These are phyloP conservation scores for Stephanodiscus triporus DNA, from an alignment of 108 stramenopile species.

Conservation along the genomic window DNA sequence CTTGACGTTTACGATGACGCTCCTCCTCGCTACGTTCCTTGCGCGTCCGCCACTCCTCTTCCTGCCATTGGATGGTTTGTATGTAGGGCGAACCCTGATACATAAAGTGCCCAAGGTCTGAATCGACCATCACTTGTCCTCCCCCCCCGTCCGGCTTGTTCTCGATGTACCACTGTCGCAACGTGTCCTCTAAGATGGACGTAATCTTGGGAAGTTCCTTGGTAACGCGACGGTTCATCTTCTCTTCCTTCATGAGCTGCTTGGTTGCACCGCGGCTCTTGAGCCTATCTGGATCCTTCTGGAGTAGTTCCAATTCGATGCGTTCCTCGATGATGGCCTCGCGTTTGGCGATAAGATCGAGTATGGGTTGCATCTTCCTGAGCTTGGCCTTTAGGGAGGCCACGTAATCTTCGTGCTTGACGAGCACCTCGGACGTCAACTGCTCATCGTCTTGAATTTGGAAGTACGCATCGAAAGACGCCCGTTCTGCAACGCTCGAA, in stretches of 20 bases:
- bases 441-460: constrained; percentile 63
- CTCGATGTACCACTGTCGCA: constrained; percentile 67
- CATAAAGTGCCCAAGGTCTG: constrained; percentile 60
- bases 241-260: constrained; percentile 93
- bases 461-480: constrained; percentile 65
- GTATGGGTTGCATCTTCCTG: constrained; percentile 85
- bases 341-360: constrained; percentile 84
- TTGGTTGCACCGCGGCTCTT: constrained; percentile 87
- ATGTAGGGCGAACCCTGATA: constrained; percentile 70
- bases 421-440: constrained; percentile 84
- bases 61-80: constrained; percentile 71
- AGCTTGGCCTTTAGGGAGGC: constrained; percentile 59
- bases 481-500: constrained; percentile 55
- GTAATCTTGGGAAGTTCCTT: constrained; percentile 84
- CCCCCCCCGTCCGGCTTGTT: constrained; percentile 45
- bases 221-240: constrained; percentile 87
- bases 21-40: constrained; percentile 73
- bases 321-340: constrained; percentile 82
- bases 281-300: constrained; percentile 87
- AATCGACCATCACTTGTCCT: constrained; percentile 35
- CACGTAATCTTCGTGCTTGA: constrained; percentile 80
- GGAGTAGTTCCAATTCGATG: constrained; percentile 79
- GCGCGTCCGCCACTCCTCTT: constrained; percentile 80
- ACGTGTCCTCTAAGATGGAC: constrained; percentile 57
- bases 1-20: constrained; percentile 79